phyloP scores from a whole-genome alignment of 2,329 filamentous ascomycete genomes.

The Phyllosticta citriasiana region DNA sequence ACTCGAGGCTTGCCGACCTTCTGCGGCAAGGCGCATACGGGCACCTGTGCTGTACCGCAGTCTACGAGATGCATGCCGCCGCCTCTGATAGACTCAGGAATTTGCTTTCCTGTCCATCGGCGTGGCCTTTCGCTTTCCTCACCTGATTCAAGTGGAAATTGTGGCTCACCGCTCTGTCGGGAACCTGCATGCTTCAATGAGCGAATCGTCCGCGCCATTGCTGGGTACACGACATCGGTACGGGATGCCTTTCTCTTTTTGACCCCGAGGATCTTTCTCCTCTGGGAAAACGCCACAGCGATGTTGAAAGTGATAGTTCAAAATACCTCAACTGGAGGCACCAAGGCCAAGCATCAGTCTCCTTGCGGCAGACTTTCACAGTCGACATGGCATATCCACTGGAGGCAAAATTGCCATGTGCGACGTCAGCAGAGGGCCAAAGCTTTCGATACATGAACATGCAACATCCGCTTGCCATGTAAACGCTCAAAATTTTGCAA shows the following conservation, averaged over 20 bases:
- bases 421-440: not conserved
- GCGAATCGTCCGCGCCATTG: not conserved
- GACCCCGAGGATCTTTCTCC: not conserved
- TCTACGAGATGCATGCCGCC: not conserved
- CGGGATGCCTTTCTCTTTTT: not conserved
- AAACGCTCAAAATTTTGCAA: not conserved
- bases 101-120: not conserved
- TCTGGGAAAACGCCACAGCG: not conserved
- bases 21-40: not conserved
- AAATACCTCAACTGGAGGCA: not conserved
- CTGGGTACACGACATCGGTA: not conserved
- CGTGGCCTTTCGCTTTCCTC: not conserved
- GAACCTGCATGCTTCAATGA: not conserved
- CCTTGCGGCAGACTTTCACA: not conserved
- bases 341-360: not conserved
- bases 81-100: not conserved
- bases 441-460: not conserved
- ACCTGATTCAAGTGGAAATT: not conserved
- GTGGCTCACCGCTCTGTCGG: not conserved
- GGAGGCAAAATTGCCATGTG: not conserved
- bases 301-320: not conserved
- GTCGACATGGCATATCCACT: not conserved
- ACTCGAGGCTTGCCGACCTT: not conserved
- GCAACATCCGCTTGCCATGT: not conserved
- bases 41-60: not conserved